These are phyloP conservation scores for Trichoderma sp. DNA, from an alignment of 2,329 filamentous ascomycete genomes.

Conservation along the genomic window DNA sequence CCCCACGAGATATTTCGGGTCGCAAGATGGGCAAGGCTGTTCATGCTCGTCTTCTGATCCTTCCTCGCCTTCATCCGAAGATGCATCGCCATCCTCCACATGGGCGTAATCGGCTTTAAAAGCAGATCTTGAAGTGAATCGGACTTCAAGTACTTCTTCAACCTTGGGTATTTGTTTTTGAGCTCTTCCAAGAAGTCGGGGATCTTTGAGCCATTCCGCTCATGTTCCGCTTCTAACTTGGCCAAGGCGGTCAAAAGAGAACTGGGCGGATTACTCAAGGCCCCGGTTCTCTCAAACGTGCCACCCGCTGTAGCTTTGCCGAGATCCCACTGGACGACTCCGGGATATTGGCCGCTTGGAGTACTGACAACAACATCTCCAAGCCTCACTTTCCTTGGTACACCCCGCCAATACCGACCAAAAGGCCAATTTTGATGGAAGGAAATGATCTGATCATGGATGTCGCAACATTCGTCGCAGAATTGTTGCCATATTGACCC, in stretches of 20 bases:
- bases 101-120: constrained; percentile 16
- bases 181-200: constrained; percentile 8
- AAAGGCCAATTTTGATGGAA: constrained; percentile 24
- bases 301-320: constrained; percentile 17
- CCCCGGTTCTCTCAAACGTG: constrained; percentile 19
- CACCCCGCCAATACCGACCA: constrained; percentile 47
- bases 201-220: neutral
- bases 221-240: constrained; percentile 23
- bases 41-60: no score
- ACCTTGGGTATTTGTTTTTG: neutral
- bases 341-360: constrained; percentile 22
- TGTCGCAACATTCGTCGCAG: constrained; percentile 22
- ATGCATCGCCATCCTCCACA: no score
- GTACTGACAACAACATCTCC: constrained; percentile 33
- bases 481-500: constrained; percentile 24
- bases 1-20: no score
- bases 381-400: constrained; percentile 29
- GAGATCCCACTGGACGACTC: constrained; percentile 31
- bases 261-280: constrained; percentile 21
- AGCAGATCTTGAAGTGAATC: constrained; percentile 23
- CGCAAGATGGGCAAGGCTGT: neutral
- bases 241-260: constrained; percentile 23
- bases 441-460: constrained; percentile 25
- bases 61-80: no score
- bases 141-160: constrained; percentile 17